A percentile compares a stretch with the other conserved stretches of the same genome.
Evolutionary conservation across 106 monocot species (phyloP).

Genomic region (Platanthera zijinensis): DNA sequence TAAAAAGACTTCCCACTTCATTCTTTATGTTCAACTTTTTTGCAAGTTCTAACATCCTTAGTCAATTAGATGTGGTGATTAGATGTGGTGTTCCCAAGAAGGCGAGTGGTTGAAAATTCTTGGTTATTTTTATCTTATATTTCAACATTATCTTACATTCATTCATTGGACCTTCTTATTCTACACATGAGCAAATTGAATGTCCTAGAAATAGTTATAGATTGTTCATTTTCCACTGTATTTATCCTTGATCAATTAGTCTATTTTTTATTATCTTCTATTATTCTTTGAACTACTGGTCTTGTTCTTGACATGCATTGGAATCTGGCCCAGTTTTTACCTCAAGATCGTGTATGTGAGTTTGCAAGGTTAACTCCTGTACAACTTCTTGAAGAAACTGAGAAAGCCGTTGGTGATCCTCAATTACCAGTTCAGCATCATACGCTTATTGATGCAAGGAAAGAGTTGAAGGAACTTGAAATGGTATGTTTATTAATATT

Average conservation of each 20-base stretch:
- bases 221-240: neutral
- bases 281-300: neutral
- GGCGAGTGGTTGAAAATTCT: too few relatives aligned
- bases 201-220: neutral
- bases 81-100: too few relatives aligned
- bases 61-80: too few relatives aligned
- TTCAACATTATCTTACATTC: neutral
- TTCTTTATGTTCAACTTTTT: too few relatives aligned
- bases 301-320: constrained; percentile 2
- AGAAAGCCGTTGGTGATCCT: constrained; percentile 94
- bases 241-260: neutral
- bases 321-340: constrained; percentile 61
- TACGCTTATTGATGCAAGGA: constrained; percentile 72
- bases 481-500: constrained; percentile 33
- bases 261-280: neutral
- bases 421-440: constrained; percentile 71
- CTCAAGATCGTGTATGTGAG: constrained; percentile 97
- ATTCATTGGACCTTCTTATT: neutral
- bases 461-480: constrained; percentile 73
- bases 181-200: neutral
- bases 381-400: constrained; percentile 95
- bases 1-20: too few relatives aligned
- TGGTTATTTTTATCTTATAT: neutral
- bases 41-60: too few relatives aligned
- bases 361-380: constrained; percentile 96